Evolutionary conservation across 1,284 basidiomycete genomes (phyloP).

Genomic region (Cutaneotrichosporon cutaneum): DNA sequence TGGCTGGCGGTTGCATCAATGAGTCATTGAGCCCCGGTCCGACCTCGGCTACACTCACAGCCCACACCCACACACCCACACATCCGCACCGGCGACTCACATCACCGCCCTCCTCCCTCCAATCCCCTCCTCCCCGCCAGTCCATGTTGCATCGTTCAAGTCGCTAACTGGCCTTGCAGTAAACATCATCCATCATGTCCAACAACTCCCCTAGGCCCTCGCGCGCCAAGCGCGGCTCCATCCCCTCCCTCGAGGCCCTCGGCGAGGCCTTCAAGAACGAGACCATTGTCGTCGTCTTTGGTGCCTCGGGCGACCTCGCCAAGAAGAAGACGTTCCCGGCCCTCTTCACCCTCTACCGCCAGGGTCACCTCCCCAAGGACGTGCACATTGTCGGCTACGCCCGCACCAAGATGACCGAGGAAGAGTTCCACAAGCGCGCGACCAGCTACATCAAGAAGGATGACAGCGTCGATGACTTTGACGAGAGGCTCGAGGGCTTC

Average conservation of each 20-base stretch:
- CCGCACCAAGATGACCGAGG: conserved; percentile 70
- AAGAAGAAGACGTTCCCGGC: conserved; percentile 99
- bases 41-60: background rate
- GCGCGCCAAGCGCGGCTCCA: conserved; percentile 51
- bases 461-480: conserved; percentile 57
- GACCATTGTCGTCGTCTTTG: conserved; percentile 87
- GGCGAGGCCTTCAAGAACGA: conserved; percentile 75
- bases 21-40: background rate
- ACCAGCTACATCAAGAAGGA: conserved; percentile 79
- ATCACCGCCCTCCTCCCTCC: background rate
- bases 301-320: conserved; percentile 95
- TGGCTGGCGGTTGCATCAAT: no score
- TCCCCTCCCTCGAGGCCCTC: conserved; percentile 78
- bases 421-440: conserved; percentile 79
- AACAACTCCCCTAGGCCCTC: conserved; percentile 4
- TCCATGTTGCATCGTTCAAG: background rate
- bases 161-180: background rate
- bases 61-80: background rate
- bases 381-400: conserved; percentile 92
- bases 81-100: background rate
- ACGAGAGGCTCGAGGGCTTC: conserved; percentile 72
- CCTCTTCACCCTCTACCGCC: conserved; percentile 80
- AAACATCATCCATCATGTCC: background rate
- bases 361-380: conserved; percentile 74
- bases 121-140: background rate